Percentiles rank a stretch among this genome's conserved stretches.
Evolutionary conservation across 345 rosid species (phyloP).

Genomic region (Excoecaria agallocha): DNA sequence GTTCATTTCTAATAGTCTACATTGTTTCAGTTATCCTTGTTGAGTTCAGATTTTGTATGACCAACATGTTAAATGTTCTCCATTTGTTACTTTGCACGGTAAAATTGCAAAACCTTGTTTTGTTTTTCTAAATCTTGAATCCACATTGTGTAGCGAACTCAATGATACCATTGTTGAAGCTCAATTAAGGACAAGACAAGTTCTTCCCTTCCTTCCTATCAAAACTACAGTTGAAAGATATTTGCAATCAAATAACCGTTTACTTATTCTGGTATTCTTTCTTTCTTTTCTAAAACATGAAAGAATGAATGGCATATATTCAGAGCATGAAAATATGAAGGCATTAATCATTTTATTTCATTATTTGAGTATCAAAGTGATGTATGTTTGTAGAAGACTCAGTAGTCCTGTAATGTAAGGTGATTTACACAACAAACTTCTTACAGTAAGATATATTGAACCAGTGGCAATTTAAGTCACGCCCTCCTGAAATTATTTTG

Average conservation of each 20-base stretch:
- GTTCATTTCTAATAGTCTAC: not conserved
- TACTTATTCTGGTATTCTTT: conserved; percentile 47
- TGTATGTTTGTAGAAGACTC: not conserved
- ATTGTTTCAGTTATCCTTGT: not conserved
- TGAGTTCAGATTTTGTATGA: not conserved
- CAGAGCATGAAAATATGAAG: too few relatives aligned
- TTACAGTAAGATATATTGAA: not conserved
- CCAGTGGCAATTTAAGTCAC: not conserved
- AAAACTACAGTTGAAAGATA: conserved; percentile 38
- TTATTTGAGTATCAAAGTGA: not conserved
- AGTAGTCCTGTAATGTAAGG: not conserved
- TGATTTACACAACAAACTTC: not conserved
- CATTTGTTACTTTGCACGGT: not conserved
- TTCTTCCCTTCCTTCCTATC: conserved; percentile 50
- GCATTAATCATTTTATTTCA: not conserved
- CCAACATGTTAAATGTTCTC: too few relatives aligned
- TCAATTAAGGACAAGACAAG: conserved; percentile 48
- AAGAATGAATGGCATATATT: not conserved
- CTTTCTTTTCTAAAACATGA: not conserved
- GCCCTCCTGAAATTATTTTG: not conserved
- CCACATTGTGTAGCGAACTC: conserved; percentile 43
- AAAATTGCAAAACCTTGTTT: not conserved
- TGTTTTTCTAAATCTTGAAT: not conserved
- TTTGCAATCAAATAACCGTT: conserved; percentile 38
- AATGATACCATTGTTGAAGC: conserved; percentile 63